phyloP scores from a whole-genome alignment of 1,139 yeast species.

The Pneumocystis canis region DNA sequence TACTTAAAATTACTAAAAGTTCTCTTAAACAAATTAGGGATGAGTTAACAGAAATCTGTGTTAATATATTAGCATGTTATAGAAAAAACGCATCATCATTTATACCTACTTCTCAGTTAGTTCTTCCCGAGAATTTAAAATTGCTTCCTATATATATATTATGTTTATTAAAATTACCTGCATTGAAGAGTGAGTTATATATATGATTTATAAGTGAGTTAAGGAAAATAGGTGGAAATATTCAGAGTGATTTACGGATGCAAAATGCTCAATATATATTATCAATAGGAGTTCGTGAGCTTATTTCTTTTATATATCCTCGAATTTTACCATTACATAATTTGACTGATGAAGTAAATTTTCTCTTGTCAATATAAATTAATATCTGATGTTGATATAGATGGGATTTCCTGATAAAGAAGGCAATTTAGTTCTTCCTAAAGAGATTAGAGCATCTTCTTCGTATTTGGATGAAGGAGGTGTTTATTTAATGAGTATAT shows the following conservation, averaged over 20 bases:
- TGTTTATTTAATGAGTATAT: constrained; percentile 40
- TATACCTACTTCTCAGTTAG: constrained; percentile 46
- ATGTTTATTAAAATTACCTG: constrained; percentile 52
- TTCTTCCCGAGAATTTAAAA: constrained; percentile 69
- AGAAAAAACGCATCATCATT: constrained; percentile 36
- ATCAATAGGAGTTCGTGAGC: constrained; percentile 42
- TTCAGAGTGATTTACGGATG: constrained; percentile 37
- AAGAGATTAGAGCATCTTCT: constrained; percentile 35
- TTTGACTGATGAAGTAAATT: constrained; percentile 33
- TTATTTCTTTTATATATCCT: constrained; percentile 64
- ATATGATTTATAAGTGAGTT: background rate
- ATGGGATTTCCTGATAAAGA: constrained; percentile 24
- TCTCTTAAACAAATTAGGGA: constrained; percentile 50
- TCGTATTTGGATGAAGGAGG: constrained; percentile 48
- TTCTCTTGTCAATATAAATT: constrained; percentile 27
- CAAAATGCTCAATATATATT: constrained; percentile 42
- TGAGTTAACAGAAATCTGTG: constrained; percentile 48
- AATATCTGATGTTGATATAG: background rate
- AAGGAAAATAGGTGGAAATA: constrained; percentile 20
- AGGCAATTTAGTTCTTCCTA: constrained; percentile 39
- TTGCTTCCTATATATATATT: constrained; percentile 56
- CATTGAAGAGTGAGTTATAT: constrained; percentile 31
- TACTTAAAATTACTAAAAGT: constrained; percentile 41
- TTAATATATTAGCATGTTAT: constrained; percentile 65
- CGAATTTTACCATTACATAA: constrained; percentile 62